phyloP scores from a whole-genome alignment of 768 basidiomycete species.

The Hypholoma sublateritium region DNA sequence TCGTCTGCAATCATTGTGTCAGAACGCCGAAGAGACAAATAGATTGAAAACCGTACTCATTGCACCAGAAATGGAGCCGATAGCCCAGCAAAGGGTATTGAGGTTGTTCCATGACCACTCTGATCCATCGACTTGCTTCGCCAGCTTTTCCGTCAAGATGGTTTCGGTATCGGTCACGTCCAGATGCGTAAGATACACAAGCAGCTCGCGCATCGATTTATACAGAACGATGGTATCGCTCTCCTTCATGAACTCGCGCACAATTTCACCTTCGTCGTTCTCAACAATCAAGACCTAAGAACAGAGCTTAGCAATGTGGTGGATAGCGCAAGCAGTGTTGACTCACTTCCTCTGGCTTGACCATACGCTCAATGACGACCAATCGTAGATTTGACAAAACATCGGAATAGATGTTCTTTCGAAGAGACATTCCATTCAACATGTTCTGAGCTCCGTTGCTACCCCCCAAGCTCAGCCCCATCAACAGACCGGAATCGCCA shows the following conservation, averaged over 20 bases:
- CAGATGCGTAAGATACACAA: constrained; percentile 96
- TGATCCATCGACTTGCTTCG: constrained; percentile 94
- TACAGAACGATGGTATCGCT: constrained; percentile 97
- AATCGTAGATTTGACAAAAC: constrained; percentile 91
- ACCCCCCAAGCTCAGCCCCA: constrained; percentile 85
- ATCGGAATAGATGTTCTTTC: constrained; percentile 95
- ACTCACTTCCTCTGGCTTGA: constrained; percentile 96
- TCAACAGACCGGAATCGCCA: constrained; percentile 81
- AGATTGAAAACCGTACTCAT: constrained; percentile 75
- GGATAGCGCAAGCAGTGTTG: not conserved
- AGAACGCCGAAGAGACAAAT: not conserved
- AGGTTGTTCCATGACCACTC: constrained; percentile 99
- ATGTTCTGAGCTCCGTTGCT: constrained; percentile 60
- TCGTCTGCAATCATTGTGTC: constrained; percentile 60
- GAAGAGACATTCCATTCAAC: constrained; percentile 73
- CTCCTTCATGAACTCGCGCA: constrained; percentile 99
- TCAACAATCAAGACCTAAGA: constrained; percentile 93
- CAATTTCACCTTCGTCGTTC: constrained; percentile 99
- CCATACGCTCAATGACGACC: constrained; percentile 98
- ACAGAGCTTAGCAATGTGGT: not conserved
- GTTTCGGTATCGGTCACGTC: constrained; percentile 96
- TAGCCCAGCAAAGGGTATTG: constrained; percentile 99
- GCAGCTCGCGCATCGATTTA: constrained; percentile 96
- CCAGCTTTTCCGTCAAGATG: constrained; percentile 95
- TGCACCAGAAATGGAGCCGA: constrained; percentile 97